Evolutionary conservation across 2,329 filamentous ascomycete species (phyloP), one percentile per base, ranked within the genome.

Genomic region (Penicillium occitanis): DNA sequence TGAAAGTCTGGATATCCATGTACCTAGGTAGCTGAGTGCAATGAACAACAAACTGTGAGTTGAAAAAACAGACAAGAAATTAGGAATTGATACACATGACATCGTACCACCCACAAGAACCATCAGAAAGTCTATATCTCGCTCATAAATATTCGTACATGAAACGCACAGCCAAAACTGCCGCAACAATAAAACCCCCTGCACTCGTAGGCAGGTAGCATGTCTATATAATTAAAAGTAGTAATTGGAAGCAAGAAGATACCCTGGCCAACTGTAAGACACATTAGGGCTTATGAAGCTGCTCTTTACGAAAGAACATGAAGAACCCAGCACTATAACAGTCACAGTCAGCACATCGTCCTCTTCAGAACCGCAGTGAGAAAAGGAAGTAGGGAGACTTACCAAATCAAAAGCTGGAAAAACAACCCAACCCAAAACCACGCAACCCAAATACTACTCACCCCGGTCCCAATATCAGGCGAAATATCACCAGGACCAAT

Each of bases 371-470:
- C 3, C 17, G 4, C 1, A 17, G 2, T 17, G 2, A 22, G 3
- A 10, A 33, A 14, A 19, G 6, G 19, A 19, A 19, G 17, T 3
- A 1, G 7, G 17, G 82, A 73, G 82, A 88, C 58, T 85, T 84
- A 74, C 85, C 78, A 88, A 68, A 90, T 83, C 25, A 82, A 75
- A 62, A 88, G 73, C 73, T 90, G 88, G 64, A 85, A 79, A 7
- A 81, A 66, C 42, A 90, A 72, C 60, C 83, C 85, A 66, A 88
- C 78, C 87, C 87, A 90, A 73, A 90, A 89, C 80, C 83, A 86
- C 17, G 80, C 78, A 66, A 82, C 82, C 13, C 76, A 81, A 44
- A 87, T 72, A 13, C 80, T 76, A 46, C 76, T 75, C 28, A 80
- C 73, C 0, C 81, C 81, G 63, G 81, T 80, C 17, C 83, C 83